phyloP scores from a whole-genome alignment of 225 moss, liverwort and hornwort species.

The Climacium dendroides region DNA sequence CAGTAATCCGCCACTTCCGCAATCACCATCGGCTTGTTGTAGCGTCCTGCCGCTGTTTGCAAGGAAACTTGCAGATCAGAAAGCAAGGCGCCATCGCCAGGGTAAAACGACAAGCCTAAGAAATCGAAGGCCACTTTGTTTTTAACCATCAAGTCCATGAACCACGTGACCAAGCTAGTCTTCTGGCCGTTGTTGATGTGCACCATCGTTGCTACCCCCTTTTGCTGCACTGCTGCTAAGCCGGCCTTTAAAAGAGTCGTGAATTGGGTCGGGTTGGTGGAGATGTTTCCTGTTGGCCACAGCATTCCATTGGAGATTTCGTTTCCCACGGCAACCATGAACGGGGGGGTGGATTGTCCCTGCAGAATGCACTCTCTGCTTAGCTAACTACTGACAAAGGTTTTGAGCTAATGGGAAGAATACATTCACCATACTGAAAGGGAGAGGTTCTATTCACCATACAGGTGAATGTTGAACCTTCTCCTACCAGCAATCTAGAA shows the following conservation, averaged over 20 bases:
- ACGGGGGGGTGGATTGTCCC: slow-evolving; percentile 16
- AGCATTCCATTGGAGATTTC: slow-evolving; percentile 28
- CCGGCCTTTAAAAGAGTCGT: slow-evolving; percentile 21
- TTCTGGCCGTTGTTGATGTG: slow-evolving; percentile 41
- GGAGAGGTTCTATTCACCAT: neutral
- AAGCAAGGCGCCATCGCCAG: slow-evolving; percentile 5
- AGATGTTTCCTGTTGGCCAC: slow-evolving; percentile 15
- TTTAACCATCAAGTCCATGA: slow-evolving; percentile 26
- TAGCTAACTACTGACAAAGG: neutral
- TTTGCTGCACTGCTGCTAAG: slow-evolving; percentile 1
- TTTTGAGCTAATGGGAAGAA: neutral
- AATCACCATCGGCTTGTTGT: slow-evolving; percentile 27
- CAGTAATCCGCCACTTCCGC: slow-evolving; percentile 23
- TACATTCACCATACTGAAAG: neutral
- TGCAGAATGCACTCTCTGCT: neutral
- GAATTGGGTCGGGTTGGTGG: slow-evolving; percentile 13
- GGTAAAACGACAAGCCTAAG: slow-evolving; percentile 37
- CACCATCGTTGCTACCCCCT: slow-evolving; percentile 16
- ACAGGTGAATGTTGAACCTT: neutral
- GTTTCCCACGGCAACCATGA: slow-evolving; percentile 39
- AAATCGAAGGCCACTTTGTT: slow-evolving; percentile 15
- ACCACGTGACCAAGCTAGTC: slow-evolving; percentile 3
- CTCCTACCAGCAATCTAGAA: too few species aligned
- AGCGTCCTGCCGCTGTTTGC: neutral
- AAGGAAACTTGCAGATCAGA: slow-evolving; percentile 4